A percentile compares a stretch with the other conserved stretches of the same genome.
These are phyloP conservation scores for Blumeriella jaapii DNA, from an alignment of 2,329 filamentous ascomycete genomes.

Conservation along the genomic window DNA sequence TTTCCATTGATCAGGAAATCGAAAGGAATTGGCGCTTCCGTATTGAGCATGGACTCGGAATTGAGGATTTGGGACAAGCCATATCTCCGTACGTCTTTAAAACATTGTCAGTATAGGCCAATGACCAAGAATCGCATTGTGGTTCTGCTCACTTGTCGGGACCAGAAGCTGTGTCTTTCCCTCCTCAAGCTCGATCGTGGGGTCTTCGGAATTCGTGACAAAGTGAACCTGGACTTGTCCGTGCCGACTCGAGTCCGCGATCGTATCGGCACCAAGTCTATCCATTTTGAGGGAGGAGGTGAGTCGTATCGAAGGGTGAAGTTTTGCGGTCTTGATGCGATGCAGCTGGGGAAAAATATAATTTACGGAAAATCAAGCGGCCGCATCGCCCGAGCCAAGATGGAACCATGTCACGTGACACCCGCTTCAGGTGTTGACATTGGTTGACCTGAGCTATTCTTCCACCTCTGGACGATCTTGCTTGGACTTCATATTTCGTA, in stretches of 20 bases:
- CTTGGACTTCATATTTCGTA: too few relatives aligned
- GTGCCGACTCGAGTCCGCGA: conserved; percentile 10
- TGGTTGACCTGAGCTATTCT: too few relatives aligned
- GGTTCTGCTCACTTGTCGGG: conserved; percentile 38
- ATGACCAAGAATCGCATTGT: neutral
- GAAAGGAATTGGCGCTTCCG: conserved; percentile 58
- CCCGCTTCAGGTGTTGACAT: too few relatives aligned
- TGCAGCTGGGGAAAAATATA: too few relatives aligned
- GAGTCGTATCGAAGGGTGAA: too few relatives aligned
- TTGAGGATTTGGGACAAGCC: conserved; percentile 60
- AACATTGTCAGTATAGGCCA: conserved; percentile 5
- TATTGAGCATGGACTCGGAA: conserved; percentile 60
- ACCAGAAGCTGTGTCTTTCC: conserved; percentile 50
- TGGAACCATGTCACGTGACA: too few relatives aligned
- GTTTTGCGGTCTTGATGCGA: too few relatives aligned
- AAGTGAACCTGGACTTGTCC: conserved; percentile 57
- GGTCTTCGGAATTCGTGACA: conserved; percentile 48
- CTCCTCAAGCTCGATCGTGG: conserved; percentile 45
- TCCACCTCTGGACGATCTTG: too few relatives aligned
- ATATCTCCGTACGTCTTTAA: conserved; percentile 54
- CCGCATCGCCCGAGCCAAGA: too few relatives aligned
- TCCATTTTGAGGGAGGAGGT: conserved; percentile 7
- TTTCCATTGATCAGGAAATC: conserved; percentile 94
- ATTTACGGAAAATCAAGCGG: too few relatives aligned
- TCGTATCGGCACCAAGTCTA: conserved; percentile 11